Conservation (phyloP, 1,139 yeast genomes). For the Candida pseudoviswanathii region DNA sequence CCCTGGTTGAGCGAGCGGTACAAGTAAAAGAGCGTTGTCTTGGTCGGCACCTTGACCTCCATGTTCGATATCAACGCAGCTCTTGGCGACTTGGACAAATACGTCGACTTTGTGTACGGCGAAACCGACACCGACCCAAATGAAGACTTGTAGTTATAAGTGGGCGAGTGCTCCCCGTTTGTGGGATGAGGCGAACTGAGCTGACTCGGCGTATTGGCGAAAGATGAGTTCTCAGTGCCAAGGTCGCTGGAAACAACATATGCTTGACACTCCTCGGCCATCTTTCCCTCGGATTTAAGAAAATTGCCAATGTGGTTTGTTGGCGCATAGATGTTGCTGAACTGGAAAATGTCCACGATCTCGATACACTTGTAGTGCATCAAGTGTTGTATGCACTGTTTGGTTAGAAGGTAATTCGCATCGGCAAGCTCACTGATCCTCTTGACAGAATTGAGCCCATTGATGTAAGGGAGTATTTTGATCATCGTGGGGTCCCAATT, state of each 20-base stretch:
- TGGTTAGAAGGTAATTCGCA: constrained; percentile 76
- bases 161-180: constrained; percentile 11
- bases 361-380: constrained; percentile 87
- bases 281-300: constrained; percentile 53
- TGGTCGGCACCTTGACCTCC: constrained; percentile 55
- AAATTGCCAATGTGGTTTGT: constrained; percentile 76
- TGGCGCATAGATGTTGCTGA: constrained; percentile 84
- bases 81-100: constrained; percentile 14
- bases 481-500: constrained; percentile 98
- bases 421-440: constrained; percentile 79
- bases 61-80: constrained; percentile 3
- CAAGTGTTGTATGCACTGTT: constrained; percentile 87
- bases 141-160: constrained; percentile 11
- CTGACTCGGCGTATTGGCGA: constrained; percentile 10
- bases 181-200: constrained; percentile 9
- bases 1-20: constrained; percentile 83
- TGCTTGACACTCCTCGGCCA: constrained; percentile 86
- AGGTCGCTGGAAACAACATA: constrained; percentile 54
- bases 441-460: constrained; percentile 84
- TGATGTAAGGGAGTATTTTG: constrained; percentile 78
- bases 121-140: constrained; percentile 19
- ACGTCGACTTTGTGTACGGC: constrained; percentile 15
- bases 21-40: constrained; percentile 67
- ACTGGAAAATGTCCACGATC: constrained; percentile 85
- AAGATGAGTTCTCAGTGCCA: constrained; percentile 13